These are phyloP conservation scores for Paraphaeosphaeria minitans DNA, from an alignment of 2,329 filamentous ascomycete species.

Conservation along the genomic window DNA sequence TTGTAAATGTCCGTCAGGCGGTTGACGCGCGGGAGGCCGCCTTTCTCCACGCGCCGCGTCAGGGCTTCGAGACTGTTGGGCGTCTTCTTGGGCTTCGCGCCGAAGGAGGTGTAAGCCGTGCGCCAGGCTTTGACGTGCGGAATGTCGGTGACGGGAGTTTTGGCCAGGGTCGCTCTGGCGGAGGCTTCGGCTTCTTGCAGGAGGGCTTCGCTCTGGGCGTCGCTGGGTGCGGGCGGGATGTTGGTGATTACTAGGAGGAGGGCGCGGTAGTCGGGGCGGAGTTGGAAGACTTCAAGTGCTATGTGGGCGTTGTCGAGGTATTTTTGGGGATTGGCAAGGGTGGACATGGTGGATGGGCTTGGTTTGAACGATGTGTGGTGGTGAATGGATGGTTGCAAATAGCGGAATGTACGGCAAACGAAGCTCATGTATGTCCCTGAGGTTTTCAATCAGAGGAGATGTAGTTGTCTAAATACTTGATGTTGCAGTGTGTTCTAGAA, in stretches of 20 bases:
- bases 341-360: not conserved
- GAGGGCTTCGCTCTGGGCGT: conserved; percentile 36
- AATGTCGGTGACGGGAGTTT: conserved; percentile 35
- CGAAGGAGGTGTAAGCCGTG: conserved; percentile 47
- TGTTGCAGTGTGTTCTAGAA: not conserved
- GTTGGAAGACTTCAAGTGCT: conserved; percentile 34
- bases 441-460: not conserved
- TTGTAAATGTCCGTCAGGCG: conserved; percentile 50
- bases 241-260: conserved; percentile 43
- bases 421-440: not conserved
- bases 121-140: conserved; percentile 48
- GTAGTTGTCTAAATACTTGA: not conserved
- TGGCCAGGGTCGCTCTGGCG: conserved; percentile 18
- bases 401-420: not conserved
- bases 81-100: conserved; percentile 47
- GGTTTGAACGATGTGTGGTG: not conserved
- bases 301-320: conserved; percentile 1
- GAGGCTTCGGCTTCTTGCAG: conserved; percentile 34
- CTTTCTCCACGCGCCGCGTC: conserved; percentile 39
- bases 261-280: conserved; percentile 47
- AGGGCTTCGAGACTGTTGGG: conserved; percentile 47
- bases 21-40: conserved; percentile 44
- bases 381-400: not conserved
- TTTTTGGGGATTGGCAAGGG: conserved; percentile 1
- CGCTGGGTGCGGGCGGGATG: conserved; percentile 41